Evolutionary conservation across 768 basidiomycete genomes (phyloP).

Genomic region (Lactarius sp.): DNA sequence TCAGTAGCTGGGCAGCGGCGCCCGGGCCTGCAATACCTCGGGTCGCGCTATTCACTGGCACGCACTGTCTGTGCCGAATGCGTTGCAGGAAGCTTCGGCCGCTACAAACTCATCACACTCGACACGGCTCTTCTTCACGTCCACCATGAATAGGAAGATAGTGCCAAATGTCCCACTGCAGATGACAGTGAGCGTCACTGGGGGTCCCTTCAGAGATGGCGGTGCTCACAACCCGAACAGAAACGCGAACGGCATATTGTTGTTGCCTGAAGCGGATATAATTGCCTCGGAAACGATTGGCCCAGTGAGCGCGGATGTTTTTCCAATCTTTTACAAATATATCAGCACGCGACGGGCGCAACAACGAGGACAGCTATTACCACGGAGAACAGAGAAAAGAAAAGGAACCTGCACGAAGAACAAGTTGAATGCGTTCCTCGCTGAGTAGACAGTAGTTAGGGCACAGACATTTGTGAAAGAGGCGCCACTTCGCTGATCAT

Average conservation of each 20-base stretch:
- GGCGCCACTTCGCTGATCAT: constrained; percentile 80
- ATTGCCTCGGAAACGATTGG: constrained; percentile 72
- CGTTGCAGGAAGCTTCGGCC: constrained; percentile 46
- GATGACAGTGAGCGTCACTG: not conserved
- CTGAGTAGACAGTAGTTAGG: not conserved
- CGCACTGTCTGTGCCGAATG: constrained; percentile 28
- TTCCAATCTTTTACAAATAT: constrained; percentile 48
- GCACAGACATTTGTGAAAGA: constrained; percentile 57
- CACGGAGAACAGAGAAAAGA: constrained; percentile 71
- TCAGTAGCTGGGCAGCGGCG: too few species aligned
- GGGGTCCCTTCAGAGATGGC: not conserved
- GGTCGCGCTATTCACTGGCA: not conserved
- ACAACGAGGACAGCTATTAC: constrained; percentile 33
- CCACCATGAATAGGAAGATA: constrained; percentile 56
- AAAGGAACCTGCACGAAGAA: constrained; percentile 47
- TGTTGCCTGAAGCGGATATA: constrained; percentile 60
- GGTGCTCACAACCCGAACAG: constrained; percentile 56
- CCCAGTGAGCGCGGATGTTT: constrained; percentile 73
- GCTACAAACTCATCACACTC: constrained; percentile 60
- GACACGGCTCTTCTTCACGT: constrained; percentile 55
- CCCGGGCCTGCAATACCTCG: too few species aligned
- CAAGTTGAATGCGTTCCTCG: not conserved
- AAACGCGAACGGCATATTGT: constrained; percentile 75
- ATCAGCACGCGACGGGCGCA: not conserved
- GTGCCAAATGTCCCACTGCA: constrained; percentile 49